Conservation (phyloP, 2,329 filamentous ascomycete genomes). For the Apiospora malaysiana region DNA sequence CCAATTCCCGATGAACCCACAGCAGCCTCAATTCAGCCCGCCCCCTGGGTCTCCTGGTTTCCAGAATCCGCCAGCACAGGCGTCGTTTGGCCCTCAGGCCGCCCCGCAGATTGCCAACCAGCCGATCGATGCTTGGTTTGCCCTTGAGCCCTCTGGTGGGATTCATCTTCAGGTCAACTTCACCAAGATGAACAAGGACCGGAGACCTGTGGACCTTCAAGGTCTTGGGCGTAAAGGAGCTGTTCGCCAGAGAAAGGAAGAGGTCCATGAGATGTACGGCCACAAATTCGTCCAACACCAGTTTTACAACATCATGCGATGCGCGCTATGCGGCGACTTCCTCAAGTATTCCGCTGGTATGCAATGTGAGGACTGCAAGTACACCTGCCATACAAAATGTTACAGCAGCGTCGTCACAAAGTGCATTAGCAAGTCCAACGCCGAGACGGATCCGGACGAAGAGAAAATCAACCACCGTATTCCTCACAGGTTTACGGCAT, state of each 20-base stretch:
- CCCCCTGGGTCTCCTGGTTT: constrained; percentile 50
- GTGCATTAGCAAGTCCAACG: constrained; percentile 99
- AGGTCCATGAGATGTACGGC: constrained; percentile 97
- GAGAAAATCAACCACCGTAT: constrained; percentile 99
- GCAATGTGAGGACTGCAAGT: constrained; percentile 99
- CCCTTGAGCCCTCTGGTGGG: constrained; percentile 89
- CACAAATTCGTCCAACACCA: constrained; percentile 99
- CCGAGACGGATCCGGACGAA: constrained; percentile 96
- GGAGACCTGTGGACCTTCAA: constrained; percentile 76
- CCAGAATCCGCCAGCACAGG: constrained; percentile 36
- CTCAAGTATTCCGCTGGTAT: constrained; percentile 98
- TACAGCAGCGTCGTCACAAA: constrained; percentile 97
- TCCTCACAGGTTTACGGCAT: constrained; percentile 95
- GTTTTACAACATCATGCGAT: constrained; percentile 99
- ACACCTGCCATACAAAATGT: constrained; percentile 98
- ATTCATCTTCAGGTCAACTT: constrained; percentile 94
- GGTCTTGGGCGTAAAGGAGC: constrained; percentile 95
- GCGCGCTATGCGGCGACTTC: constrained; percentile 95
- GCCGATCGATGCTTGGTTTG: constrained; percentile 94
- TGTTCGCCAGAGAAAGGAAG: constrained; percentile 96
- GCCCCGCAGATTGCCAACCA: constrained; percentile 61
- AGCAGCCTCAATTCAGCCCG: constrained; percentile 51
- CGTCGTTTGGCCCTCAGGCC: constrained; percentile 41
- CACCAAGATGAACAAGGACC: constrained; percentile 85
- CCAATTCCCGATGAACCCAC: constrained; percentile 65